Evolutionary conservation across 768 basidiomycete genomes (phyloP).

Genomic region (Trametes punicea): DNA sequence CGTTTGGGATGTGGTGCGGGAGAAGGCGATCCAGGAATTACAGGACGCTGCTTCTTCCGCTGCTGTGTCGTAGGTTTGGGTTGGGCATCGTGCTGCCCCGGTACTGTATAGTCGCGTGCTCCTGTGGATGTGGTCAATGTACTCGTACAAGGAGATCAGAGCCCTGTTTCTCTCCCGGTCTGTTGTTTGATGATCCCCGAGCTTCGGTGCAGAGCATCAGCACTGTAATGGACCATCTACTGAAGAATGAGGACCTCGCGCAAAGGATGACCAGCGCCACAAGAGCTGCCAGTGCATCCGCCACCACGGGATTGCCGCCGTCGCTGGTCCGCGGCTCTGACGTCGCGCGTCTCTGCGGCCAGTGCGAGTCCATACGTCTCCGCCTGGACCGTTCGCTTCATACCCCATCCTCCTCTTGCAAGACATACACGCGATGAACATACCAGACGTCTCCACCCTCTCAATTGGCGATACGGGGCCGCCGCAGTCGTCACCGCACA

Average conservation of each 20-base stretch:
- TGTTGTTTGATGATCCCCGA: too few relatives aligned
- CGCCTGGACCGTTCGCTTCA: slow-evolving; percentile 18
- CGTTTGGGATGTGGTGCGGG: slow-evolving; percentile 76
- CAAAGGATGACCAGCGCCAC: slow-evolving; percentile 10
- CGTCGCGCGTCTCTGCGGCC: slow-evolving; percentile 3
- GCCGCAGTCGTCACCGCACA: slow-evolving; percentile 25
- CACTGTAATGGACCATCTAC: too few relatives aligned
- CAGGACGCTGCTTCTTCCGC: slow-evolving; percentile 52
- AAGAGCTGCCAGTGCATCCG: too few relatives aligned
- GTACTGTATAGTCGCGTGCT: too few relatives aligned
- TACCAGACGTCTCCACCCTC: slow-evolving; percentile 48
- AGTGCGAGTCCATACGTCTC: slow-evolving; percentile 31
- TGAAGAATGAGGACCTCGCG: too few relatives aligned
- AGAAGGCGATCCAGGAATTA: slow-evolving; percentile 70
- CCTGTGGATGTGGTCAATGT: too few relatives aligned
- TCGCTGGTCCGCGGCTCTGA: slow-evolving; percentile 8
- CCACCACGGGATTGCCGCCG: slow-evolving; percentile 9
- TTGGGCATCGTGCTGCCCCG: too few relatives aligned
- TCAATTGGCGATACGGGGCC: slow-evolving; percentile 38
- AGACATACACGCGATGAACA: slow-evolving; percentile 35
- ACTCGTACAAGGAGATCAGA: too few relatives aligned
- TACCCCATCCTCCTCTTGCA: slow-evolving; percentile 19
- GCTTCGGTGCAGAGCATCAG: too few relatives aligned
- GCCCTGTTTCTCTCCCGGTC: too few relatives aligned
- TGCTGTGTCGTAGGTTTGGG: slow-evolving; percentile 4